Base-by-base conservation (phyloP, 345 rosid species). In the Psidium friedrichsthalianum region DNA sequence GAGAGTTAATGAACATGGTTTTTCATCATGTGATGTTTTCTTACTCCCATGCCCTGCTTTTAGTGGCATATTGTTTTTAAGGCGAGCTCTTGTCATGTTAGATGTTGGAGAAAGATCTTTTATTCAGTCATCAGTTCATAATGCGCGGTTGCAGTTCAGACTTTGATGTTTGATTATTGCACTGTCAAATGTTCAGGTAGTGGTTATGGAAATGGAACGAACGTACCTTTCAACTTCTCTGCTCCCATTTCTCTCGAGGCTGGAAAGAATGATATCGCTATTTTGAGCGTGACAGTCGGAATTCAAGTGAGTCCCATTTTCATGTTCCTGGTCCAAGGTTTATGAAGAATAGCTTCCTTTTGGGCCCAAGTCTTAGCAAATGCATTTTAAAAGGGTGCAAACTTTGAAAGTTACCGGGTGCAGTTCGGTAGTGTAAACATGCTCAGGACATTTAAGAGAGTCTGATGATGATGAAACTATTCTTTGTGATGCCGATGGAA, bases 231-330 rank as follows among this genome's bases (percentile, higher is more conserved):
- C 91, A 91, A 83, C 84, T 92, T 93, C 90, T 89, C 91, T 87
- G 89, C 84, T 51, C 90, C 93, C 69, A 87, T 95, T 87, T 29
- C 95, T 91, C 98, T 96, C 85, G 92, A 91, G 88, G 94, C 93
- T 0, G 98, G 98, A 36, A 90, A 92, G 89, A 97, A 97, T 85
- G 94, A 91, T 58, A 93, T 97, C 83, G 94, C 95, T 83, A 82
- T 97, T 53, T 89, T 97, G 81, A 94, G 98, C 90, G 91, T 96
- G 96, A 93, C 96, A 11, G 98, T 97, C 84, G 99, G 99, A 88
- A 89, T 95, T 82, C 93, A 89, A 89, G 99, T 97, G 88, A 92
- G 94, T 81, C 82, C 44, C 83, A 64, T 85, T 57, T 85, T 85
- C 57, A 6, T 52, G 53, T 84, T 64, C 29, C 1, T 15, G 44